A percentile compares a stretch with the other conserved stretches of the same genome.
phyloP scores from a whole-genome alignment of 768 basidiomycete species.

The Sistotremastrum niveocremeum region DNA sequence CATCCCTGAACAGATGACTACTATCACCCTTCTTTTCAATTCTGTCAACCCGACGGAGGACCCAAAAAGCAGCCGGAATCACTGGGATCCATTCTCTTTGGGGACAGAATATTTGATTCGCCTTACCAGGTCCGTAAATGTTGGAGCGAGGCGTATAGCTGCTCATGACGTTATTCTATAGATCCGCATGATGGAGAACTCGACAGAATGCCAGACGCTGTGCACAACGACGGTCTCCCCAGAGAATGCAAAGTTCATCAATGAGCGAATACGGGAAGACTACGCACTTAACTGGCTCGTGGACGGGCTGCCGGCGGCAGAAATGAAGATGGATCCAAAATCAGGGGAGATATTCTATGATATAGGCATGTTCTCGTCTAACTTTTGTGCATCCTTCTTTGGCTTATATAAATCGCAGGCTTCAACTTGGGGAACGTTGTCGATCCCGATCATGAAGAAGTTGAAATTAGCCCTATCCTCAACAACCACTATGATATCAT shows the following conservation, averaged over 20 bases:
- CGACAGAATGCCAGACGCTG: slow-evolving; percentile 61
- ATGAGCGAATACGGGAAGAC: slow-evolving; percentile 81
- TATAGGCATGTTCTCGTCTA: slow-evolving; percentile 29
- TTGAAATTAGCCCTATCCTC: slow-evolving; percentile 48
- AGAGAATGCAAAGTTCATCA: slow-evolving; percentile 79
- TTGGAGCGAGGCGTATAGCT: background rate
- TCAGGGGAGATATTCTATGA: slow-evolving; percentile 84
- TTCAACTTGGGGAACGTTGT: slow-evolving; percentile 74
- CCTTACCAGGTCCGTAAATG: slow-evolving; percentile 59
- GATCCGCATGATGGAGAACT: slow-evolving; percentile 73
- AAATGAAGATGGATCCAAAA: slow-evolving; percentile 74
- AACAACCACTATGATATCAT: slow-evolving; percentile 93
- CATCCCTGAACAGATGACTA: slow-evolving; percentile 60
- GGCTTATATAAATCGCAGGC: slow-evolving; percentile 27
- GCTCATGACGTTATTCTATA: slow-evolving; percentile 15
- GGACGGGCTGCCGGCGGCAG: slow-evolving; percentile 87
- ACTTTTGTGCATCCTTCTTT: background rate
- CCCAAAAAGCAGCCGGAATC: slow-evolving; percentile 67
- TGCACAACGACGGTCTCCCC: slow-evolving; percentile 49
- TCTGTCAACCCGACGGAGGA: slow-evolving; percentile 71
- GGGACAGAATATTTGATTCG: slow-evolving; percentile 87
- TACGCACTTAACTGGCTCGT: slow-evolving; percentile 92
- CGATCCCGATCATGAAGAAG: slow-evolving; percentile 33
- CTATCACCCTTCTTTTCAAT: slow-evolving; percentile 75
- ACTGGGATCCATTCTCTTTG: slow-evolving; percentile 89